A percentile compares a stretch with the other conserved stretches of the same genome.
phyloP scores from a whole-genome alignment of 768 basidiomycete species.

The Calocera viscosa region DNA sequence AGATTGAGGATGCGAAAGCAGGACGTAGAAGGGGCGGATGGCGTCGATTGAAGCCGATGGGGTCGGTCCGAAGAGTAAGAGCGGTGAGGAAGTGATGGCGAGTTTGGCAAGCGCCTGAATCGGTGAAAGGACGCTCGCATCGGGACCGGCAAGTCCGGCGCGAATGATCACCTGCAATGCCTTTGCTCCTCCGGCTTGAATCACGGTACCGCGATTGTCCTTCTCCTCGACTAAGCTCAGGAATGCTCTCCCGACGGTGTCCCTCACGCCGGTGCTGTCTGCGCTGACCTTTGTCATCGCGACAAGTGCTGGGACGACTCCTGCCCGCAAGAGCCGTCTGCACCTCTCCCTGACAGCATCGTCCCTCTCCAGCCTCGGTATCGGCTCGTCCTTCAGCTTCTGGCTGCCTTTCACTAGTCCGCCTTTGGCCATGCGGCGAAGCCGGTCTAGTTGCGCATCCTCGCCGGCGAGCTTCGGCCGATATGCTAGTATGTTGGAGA shows the following conservation, averaged over 20 bases:
- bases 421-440: slow-evolving; percentile 54
- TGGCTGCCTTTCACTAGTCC: slow-evolving; percentile 11
- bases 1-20: slow-evolving; percentile 52
- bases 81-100: slow-evolving; percentile 78
- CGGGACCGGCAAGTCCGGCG: slow-evolving; percentile 28
- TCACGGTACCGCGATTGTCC: slow-evolving; percentile 58
- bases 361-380: slow-evolving; percentile 47
- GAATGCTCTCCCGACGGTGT: slow-evolving; percentile 46
- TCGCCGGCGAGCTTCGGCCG: slow-evolving; percentile 64
- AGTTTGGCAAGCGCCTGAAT: slow-evolving; percentile 89
- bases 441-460: slow-evolving; percentile 66
- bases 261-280: slow-evolving; percentile 56
- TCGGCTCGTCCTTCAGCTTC: slow-evolving; percentile 24
- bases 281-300: slow-evolving; percentile 36
- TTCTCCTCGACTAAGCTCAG: slow-evolving; percentile 66
- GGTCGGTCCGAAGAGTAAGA: slow-evolving; percentile 82
- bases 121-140: slow-evolving; percentile 41
- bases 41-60: slow-evolving; percentile 64
- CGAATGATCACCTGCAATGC: slow-evolving; percentile 47
- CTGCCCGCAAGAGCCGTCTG: slow-evolving; percentile 44
- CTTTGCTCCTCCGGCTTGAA: slow-evolving; percentile 70
- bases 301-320: slow-evolving; percentile 51
- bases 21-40: slow-evolving; percentile 63
- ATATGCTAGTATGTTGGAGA: slow-evolving; percentile 61
- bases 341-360: slow-evolving; percentile 51